phyloP scores from a whole-genome alignment of 2,329 filamentous ascomycete species.

The Fragosphaeria purpurea region DNA sequence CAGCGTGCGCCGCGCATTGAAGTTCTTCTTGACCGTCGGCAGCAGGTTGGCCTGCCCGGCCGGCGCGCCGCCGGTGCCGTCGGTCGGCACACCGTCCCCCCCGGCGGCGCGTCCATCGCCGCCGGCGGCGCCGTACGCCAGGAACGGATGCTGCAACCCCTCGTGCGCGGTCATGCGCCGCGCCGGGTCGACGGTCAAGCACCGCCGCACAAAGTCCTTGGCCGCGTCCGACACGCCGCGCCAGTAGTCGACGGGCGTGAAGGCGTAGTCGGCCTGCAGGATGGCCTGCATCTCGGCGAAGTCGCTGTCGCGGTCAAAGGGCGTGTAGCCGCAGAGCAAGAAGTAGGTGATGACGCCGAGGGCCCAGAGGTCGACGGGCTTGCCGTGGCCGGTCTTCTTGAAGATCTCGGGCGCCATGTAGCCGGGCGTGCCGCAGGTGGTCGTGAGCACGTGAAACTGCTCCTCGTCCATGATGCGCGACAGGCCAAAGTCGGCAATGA shows the following conservation, averaged over 20 bases:
- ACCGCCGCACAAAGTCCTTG: slow-evolving; percentile 85
- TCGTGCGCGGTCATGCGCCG: slow-evolving; percentile 86
- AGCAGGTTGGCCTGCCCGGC: slow-evolving; percentile 50
- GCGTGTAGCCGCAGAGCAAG: slow-evolving; percentile 92
- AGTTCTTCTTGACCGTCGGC: slow-evolving; percentile 64
- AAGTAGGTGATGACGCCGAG: slow-evolving; percentile 99
- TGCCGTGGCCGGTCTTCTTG: slow-evolving; percentile 95
- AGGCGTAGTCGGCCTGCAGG: slow-evolving; percentile 89
- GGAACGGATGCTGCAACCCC: slow-evolving; percentile 56
- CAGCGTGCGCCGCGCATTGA: slow-evolving; percentile 58
- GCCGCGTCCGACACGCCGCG: slow-evolving; percentile 77
- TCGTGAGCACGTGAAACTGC: slow-evolving; percentile 94
- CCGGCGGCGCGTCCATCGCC: neutral
- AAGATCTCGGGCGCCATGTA: slow-evolving; percentile 99
- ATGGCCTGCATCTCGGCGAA: slow-evolving; percentile 99
- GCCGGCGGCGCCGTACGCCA: slow-evolving; percentile 35
- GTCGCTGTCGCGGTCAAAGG: slow-evolving; percentile 94
- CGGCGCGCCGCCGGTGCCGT: slow-evolving; percentile 25
- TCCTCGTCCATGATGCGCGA: slow-evolving; percentile 98
- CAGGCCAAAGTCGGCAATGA: slow-evolving; percentile 95
- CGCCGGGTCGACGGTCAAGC: slow-evolving; percentile 80
- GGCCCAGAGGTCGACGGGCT: slow-evolving; percentile 97
- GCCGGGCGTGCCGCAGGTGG: slow-evolving; percentile 92
- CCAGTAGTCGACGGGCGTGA: slow-evolving; percentile 94
- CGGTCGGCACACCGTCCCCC: neutral